A percentile compares a stretch with the other conserved stretches of the same genome.
Conservation (phyloP, 495 filamentous ascomycete genomes). For the Xylaria castorea region DNA sequence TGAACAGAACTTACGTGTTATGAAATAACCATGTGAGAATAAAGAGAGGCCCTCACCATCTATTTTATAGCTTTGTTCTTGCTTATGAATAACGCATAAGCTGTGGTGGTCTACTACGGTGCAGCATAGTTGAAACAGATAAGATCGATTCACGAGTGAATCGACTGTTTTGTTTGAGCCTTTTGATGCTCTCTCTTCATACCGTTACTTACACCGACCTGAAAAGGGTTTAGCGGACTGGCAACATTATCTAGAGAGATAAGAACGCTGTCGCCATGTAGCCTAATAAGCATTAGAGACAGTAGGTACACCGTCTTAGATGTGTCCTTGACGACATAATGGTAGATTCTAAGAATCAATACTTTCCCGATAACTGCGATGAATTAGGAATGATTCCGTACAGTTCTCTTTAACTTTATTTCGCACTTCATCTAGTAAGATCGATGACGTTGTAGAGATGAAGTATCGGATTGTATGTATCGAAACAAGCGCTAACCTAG, state of each 20-base stretch:
- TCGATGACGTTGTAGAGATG: background rate
- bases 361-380: too few relatives aligned
- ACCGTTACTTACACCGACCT: background rate
- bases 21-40: background rate
- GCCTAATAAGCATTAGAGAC: too few relatives aligned
- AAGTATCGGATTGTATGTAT: background rate
- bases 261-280: too few relatives aligned
- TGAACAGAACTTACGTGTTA: background rate
- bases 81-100: background rate
- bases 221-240: background rate
- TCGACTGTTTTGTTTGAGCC: too few relatives aligned
- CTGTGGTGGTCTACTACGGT: background rate
- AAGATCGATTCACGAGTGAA: background rate
- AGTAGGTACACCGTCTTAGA: too few relatives aligned
- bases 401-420: background rate
- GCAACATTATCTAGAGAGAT: too few relatives aligned
- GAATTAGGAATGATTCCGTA: too few relatives aligned
- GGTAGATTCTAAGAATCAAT: too few relatives aligned
- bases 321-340: too few relatives aligned
- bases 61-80: background rate
- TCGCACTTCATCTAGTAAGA: background rate
- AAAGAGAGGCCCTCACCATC: background rate
- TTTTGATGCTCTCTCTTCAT: background rate
- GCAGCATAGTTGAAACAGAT: background rate
- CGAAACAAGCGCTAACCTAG: background rate